Conservation (phyloP, 148 eudicot species). For the Cornus suecica region DNA sequence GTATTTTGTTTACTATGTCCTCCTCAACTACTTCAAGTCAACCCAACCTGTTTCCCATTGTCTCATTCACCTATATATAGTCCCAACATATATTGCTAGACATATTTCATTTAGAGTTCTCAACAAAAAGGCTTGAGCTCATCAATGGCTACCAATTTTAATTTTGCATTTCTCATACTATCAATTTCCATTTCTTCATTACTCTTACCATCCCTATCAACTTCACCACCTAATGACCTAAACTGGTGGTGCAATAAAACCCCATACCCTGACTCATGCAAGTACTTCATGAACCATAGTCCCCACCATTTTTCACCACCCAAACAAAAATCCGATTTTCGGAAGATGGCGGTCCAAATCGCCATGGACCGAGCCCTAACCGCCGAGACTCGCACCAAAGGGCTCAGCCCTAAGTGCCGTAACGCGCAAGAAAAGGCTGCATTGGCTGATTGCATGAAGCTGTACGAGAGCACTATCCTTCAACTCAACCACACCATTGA, state of each 20-base stretch:
- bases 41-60: neutral
- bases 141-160: slow-evolving; percentile 16
- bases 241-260: slow-evolving; percentile 61
- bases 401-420: slow-evolving; percentile 30
- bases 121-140: neutral
- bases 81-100: neutral
- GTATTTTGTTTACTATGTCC: neutral
- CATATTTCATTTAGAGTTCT: neutral
- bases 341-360: slow-evolving; percentile 32
- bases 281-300: slow-evolving; percentile 34
- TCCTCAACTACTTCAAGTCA: neutral
- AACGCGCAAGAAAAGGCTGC: slow-evolving; percentile 40
- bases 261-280: slow-evolving; percentile 63
- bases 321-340: slow-evolving; percentile 34
- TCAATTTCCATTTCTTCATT: slow-evolving; percentile 13
- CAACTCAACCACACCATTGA: slow-evolving; percentile 48
- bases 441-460: slow-evolving; percentile 54
- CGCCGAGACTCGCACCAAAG: slow-evolving; percentile 24
- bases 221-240: slow-evolving; percentile 3
- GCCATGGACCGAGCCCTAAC: slow-evolving; percentile 41
- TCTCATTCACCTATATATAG: neutral
- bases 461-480: slow-evolving; percentile 44
- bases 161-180: neutral
- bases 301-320: slow-evolving; percentile 20
- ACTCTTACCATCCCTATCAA: neutral